A percentile compares a stretch with the other conserved stretches of the same genome.
Conservation (phyloP, 371 early-diverging fungal species). For the Circinella minor region DNA sequence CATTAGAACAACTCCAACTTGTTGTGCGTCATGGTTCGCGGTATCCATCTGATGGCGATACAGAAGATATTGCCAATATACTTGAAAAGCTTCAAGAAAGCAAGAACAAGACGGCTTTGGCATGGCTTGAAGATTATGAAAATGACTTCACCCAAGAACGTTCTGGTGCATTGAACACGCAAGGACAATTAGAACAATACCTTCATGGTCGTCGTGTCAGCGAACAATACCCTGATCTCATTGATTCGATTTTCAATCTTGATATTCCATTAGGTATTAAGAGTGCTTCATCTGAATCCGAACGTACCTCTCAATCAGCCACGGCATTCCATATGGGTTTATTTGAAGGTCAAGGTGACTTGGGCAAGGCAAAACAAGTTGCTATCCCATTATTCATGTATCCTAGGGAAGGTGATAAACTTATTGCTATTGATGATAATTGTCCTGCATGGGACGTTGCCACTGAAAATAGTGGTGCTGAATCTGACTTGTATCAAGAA, state of each 20-base stretch:
- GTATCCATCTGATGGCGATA: slow-evolving; percentile 27
- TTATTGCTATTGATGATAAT: slow-evolving; percentile 7
- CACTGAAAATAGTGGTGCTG: not conserved
- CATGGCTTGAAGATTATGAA: slow-evolving; percentile 29
- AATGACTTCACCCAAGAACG: slow-evolving; percentile 16
- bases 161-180: slow-evolving; percentile 18
- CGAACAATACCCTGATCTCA: slow-evolving; percentile 18
- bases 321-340: slow-evolving; percentile 12
- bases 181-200: slow-evolving; percentile 36
- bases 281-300: slow-evolving; percentile 1
- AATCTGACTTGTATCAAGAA: slow-evolving; percentile 8
- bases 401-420: not conserved
- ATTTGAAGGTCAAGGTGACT: slow-evolving; percentile 5
- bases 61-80: slow-evolving; percentile 17
- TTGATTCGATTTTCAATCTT: slow-evolving; percentile 6
- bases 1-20: slow-evolving; percentile 29
- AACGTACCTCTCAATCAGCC: slow-evolving; percentile 14
- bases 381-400: slow-evolving; percentile 8
- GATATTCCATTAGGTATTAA: slow-evolving; percentile 7
- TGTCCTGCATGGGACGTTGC: slow-evolving; percentile 3
- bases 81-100: slow-evolving; percentile 14
- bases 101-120: slow-evolving; percentile 6
- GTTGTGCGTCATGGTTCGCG: slow-evolving; percentile 43
- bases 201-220: slow-evolving; percentile 29
- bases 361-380: slow-evolving; percentile 11